These are phyloP conservation scores for Excoecaria agallocha DNA, from an alignment of 345 rosid genomes.

Conservation along the genomic window DNA sequence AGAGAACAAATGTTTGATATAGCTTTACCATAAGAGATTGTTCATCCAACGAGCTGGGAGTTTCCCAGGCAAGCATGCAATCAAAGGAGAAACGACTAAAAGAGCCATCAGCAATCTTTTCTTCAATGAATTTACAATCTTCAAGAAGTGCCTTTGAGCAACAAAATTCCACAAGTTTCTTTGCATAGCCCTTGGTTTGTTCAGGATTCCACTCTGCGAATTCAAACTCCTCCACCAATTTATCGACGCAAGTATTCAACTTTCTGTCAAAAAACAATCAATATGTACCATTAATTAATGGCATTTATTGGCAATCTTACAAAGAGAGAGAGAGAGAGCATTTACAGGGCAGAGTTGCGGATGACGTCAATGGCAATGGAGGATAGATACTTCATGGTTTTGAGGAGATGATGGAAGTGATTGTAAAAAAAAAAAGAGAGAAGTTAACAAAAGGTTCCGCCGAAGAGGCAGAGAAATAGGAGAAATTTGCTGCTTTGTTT, in stretches of 20 bases:
- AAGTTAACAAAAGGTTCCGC: not conserved
- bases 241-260: conserved; percentile 41
- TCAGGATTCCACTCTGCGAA: conserved; percentile 51
- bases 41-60: conserved; percentile 48
- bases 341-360: conserved; percentile 59
- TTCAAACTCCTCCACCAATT: conserved; percentile 65
- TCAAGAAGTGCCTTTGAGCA: conserved; percentile 43
- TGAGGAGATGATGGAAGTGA: not conserved
- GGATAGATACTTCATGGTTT: conserved; percentile 68
- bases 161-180: conserved; percentile 72
- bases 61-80: conserved; percentile 90
- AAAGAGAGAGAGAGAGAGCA: not conserved
- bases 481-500: not conserved
- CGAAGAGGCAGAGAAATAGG: not conserved
- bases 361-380: conserved; percentile 73
- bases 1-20: no score
- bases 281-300: not conserved
- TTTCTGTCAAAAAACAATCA: conserved; percentile 40
- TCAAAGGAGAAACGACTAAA: conserved; percentile 69
- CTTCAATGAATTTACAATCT: conserved; percentile 49
- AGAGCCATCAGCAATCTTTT: conserved; percentile 60
- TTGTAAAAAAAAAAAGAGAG: not conserved
- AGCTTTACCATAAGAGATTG: conserved; percentile 29
- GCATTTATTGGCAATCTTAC: not conserved
- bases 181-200: conserved; percentile 40